Evolutionary conservation across 768 basidiomycete species (phyloP), one percentile per base, ranked within the genome.

Genomic region (Leccinum boreale): DNA sequence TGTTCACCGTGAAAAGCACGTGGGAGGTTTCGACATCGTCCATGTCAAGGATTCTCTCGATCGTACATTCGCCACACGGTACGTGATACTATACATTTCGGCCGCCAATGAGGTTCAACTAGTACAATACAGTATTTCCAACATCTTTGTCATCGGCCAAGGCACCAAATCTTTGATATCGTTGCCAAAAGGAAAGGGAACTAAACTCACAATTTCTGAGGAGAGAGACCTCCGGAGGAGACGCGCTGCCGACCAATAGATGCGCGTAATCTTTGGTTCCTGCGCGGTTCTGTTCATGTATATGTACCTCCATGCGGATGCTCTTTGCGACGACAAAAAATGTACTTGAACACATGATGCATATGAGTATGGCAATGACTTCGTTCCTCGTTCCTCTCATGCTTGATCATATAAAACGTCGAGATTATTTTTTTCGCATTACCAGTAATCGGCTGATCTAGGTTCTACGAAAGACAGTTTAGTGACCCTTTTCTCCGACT

Each of bases 111-210:
- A 24, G 44, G 33, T 28, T 21, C 23, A 54, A 48, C 23, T 36
- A 10, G n/a, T 19, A 4, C 47, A 33, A 57, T 19, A 4, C 64
- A 97, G 94, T 71, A 84, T 98, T 61, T 87, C 90, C 68, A 99
- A 98, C 84, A 92, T 99, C 73, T 98, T 98, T 78, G 89, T 99
- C 69, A 92, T 98, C 62, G 97, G 97, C 62, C 90, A 97, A 79
- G 94, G 94, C 55, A 79, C 70, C 73, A 99, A 98, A 84, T 87
- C 97, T 48, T 94, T 94, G 89, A 84, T 98, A 79, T 98, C 96
- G 44, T 78, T 98, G 71, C 95, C 95, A 62, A 94, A 90, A 80
- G 94, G 94, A 77, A 96, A 96, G 84, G 96, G 95, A 79, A 90
- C 86, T 74, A 97, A 98, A 77, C 90, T 97, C 67, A 94, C 94